phyloP scores from a whole-genome alignment of 768 basidiomycete genomes.

The Rhizopogon roseolus region DNA sequence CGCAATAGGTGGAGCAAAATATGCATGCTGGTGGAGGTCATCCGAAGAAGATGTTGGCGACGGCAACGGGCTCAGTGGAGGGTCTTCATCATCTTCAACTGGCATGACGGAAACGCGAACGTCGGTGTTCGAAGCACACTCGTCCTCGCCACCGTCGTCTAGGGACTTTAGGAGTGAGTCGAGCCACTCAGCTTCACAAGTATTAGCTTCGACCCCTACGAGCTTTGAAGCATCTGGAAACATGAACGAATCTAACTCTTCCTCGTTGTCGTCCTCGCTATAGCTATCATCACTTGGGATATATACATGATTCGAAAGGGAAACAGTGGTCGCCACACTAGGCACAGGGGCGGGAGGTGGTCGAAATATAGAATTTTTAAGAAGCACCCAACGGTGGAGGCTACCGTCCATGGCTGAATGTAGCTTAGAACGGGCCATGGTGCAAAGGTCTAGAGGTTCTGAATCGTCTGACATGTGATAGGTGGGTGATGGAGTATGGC shows the following conservation, averaged over 20 bases:
- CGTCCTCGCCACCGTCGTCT: constrained; percentile 67
- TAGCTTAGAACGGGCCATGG: constrained; percentile 72
- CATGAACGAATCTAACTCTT: constrained; percentile 66
- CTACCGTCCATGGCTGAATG: constrained; percentile 56
- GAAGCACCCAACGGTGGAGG: constrained; percentile 82
- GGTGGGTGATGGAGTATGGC: constrained; percentile 6
- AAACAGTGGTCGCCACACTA: constrained; percentile 16
- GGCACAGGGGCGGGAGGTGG: constrained; percentile 40
- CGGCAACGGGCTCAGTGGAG: constrained; percentile 51
- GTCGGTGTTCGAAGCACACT: constrained; percentile 42
- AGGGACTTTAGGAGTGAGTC: constrained; percentile 75
- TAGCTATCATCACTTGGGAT: constrained; percentile 37
- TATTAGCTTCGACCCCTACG: constrained; percentile 32
- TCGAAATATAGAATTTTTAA: constrained; percentile 77
- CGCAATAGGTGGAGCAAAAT: constrained; percentile 42
- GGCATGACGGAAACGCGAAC: constrained; percentile 41
- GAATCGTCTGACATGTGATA: constrained; percentile 38
- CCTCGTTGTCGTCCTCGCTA: constrained; percentile 40
- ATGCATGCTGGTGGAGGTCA: constrained; percentile 56
- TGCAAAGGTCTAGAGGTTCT: constrained; percentile 45
- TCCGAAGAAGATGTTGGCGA: constrained; percentile 79
- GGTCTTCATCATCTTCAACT: constrained; percentile 59
- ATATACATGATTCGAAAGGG: constrained; percentile 29
- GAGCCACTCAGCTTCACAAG: constrained; percentile 76
- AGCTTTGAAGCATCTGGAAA: constrained; percentile 73